Base-by-base conservation (phyloP, 495 filamentous ascomycete genomes). In the Hypoxylon fuscum region DNA sequence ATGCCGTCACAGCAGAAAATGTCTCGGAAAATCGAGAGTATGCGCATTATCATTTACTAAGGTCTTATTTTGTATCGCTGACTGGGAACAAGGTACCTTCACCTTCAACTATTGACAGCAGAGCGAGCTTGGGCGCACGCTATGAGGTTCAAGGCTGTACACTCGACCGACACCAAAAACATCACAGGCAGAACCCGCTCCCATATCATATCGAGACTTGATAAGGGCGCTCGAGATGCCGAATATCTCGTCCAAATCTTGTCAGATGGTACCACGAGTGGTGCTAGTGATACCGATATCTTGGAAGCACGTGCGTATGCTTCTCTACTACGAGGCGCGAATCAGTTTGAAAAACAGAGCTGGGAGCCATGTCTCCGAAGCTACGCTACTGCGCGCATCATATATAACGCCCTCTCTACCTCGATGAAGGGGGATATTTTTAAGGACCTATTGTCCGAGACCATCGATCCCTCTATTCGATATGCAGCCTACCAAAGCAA, bases 121-220 rank as follows among this genome's bases (percentile, higher is more conserved):
- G 96, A 99, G 77, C 85, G 96, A 62, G 91, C 96, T 48, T 98
- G 96, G 93, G 96, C 96, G 1, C 88, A 96, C 70, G 96, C 93
- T 47, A 95, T 97, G 92, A 83, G 90, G 63, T 91, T 97, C 83
- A 97, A 96, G 74, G 85, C 92, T 5, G 75, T 85, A 18, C 90
- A 96, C 72, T 84, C 91, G 35, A 86, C 90, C 64, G 92, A 94
- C 62, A 81, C 83, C 29, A 88, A 91, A 72, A 86, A 87, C 27
- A 87, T 96, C 50, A 81, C 89, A n/a, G 87, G 91, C 42, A 85
- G 87, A 15, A 87, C 90, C 15, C 85, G 90, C 60, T 88, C 88
- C 29, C 95, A 97, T 68, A 93, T 97, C 17, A 86, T 94, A 46
- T 94, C 94, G 3, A 84, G 92, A 21, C 76, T 99, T 27, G 83